Conservation (phyloP, 2,329 filamentous ascomycete species). For the Fusarium sambucinum region DNA sequence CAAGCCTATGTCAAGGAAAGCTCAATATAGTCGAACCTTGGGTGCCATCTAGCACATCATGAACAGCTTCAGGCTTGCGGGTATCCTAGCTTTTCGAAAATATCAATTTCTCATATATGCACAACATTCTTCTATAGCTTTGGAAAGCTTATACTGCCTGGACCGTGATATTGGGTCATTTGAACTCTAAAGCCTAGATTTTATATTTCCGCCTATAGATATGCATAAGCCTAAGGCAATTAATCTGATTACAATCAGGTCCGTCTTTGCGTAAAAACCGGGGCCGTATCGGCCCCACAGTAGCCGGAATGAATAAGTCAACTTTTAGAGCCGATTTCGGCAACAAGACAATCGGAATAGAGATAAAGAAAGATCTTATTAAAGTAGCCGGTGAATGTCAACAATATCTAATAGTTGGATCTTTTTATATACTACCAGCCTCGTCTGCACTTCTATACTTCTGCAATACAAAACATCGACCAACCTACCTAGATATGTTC, state of each 20-base stretch:
- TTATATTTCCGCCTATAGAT: no score
- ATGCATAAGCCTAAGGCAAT: neutral
- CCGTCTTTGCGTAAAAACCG: neutral
- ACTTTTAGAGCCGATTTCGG: constrained; percentile 34
- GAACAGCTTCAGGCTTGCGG: no score
- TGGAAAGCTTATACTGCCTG: no score
- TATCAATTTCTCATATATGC: no score
- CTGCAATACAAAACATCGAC: neutral
- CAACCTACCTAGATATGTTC: neutral
- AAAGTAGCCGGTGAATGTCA: neutral
- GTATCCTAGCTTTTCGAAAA: no score
- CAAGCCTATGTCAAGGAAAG: no score
- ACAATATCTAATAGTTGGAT: neutral
- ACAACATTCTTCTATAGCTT: no score
- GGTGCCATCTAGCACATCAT: no score
- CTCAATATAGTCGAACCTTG: no score
- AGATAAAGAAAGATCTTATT: neutral
- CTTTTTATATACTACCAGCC: neutral
- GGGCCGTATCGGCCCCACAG: constrained; percentile 26
- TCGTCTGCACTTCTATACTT: neutral
- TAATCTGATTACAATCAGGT: neutral
- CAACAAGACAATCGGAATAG: constrained; percentile 23
- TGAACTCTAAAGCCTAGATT: no score
- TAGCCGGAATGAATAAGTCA: constrained; percentile 1
- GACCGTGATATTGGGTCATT: no score